phyloP scores from a whole-genome alignment of 2,329 filamentous ascomycete species.

The Clonostachys rosea region DNA sequence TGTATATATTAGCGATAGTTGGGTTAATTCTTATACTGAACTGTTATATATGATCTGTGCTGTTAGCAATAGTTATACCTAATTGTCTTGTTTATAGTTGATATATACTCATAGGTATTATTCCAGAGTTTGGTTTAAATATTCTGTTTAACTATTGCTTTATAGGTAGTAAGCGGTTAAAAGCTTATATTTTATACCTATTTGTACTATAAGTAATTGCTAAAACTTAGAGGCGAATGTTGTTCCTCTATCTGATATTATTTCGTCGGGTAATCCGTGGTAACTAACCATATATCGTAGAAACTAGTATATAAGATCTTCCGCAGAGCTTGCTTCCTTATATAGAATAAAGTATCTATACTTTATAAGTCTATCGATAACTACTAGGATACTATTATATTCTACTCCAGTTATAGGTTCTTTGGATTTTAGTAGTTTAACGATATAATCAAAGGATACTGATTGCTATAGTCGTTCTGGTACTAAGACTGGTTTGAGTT shows the following conservation, averaged over 20 bases:
- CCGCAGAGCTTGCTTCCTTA: too few relatives aligned
- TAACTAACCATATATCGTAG: constrained; percentile 1
- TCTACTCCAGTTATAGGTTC: constrained; percentile 4
- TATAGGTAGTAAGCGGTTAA: neutral
- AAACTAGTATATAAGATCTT: neutral
- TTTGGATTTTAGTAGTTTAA: constrained; percentile 4
- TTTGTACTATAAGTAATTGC: neutral
- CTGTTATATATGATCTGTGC: neutral
- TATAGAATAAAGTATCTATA: too few relatives aligned
- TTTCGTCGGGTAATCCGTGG: constrained; percentile 1
- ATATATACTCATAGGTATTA: neutral
- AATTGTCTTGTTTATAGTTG: constrained; percentile 1
- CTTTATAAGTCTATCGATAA: neutral
- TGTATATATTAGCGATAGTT: neutral
- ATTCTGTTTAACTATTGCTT: neutral
- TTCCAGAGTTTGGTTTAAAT: too few relatives aligned
- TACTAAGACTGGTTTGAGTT: too few relatives aligned
- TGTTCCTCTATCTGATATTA: constrained; percentile 4
- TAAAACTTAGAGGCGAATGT: constrained; percentile 3
- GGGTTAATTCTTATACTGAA: neutral
- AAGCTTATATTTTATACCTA: constrained; percentile 1
- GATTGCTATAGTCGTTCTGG: too few relatives aligned
- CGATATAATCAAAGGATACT: neutral
- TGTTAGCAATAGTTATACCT: neutral
- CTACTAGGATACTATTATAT: constrained; percentile 1